Evolutionary conservation across 164 flowering plant species (phyloP), one percentile per base, ranked within the genome.

Genomic region (Vitis cinerea): DNA sequence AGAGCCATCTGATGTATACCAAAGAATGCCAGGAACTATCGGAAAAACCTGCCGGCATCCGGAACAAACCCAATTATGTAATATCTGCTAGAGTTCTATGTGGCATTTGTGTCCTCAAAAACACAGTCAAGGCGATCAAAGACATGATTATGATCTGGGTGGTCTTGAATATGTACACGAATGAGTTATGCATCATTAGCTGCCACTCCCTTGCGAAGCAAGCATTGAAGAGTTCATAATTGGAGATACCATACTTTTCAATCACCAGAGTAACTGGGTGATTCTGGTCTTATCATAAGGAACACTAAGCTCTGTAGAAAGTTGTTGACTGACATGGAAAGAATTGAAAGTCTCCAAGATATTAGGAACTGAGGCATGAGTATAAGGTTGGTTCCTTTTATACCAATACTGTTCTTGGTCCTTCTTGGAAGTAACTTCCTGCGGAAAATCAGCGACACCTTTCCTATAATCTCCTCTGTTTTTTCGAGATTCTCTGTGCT

Each of bases 371-470:
- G 96, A 83, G 49, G 81, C 50, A 58, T 74, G 86, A 65, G 77
- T 67, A 57, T 83, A 88, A 53, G 88, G 81, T 68, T 75, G 75
- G 63, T 75, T 63, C 66, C 68, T 82, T 64, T 8, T 74, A 61
- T 23, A 81, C 90, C 90, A 88, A 48, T 88, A 88, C 67, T 88
- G 90, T 72, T 83, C 84, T 72, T 88, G 92, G 71, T 88, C 92
- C 66, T 83, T 88, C 71, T 79, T 82, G 12, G 90, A 88, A 14
- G 88, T 88, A 2, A 88, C 90, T 78, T 88, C 92, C 71, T 85
- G 90, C 19, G 85, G 77, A 77, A 88, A 88, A 63, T 88, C 92
- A 15, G 92, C 92, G 51, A 82, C 80, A 58, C 86, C 92, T 77
- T 88, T 88, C 65, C 92, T 86, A 19, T 19, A 19, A 19, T 19